phyloP scores from a whole-genome alignment of 2,329 filamentous ascomycete genomes.

The Emydomyces testavorans region DNA sequence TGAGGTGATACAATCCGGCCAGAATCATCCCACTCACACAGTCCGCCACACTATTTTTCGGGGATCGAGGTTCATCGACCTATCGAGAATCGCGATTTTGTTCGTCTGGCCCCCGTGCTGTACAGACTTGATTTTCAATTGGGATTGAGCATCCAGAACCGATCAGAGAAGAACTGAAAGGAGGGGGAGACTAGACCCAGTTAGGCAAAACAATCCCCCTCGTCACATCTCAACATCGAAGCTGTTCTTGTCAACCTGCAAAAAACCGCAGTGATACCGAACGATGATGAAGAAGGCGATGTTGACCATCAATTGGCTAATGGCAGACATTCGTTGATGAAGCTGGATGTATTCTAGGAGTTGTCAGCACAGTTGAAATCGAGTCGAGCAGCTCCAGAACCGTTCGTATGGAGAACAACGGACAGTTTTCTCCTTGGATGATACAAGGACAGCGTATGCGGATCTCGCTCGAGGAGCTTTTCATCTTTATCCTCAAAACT shows the following conservation, averaged over 20 bases:
- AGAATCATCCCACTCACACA: no score
- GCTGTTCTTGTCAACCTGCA: no score
- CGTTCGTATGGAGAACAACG: background rate
- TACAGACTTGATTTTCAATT: background rate
- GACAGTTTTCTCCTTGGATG: background rate
- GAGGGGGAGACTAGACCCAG: conserved; percentile 33
- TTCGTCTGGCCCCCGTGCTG: background rate
- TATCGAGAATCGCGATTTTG: background rate
- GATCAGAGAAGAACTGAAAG: background rate
- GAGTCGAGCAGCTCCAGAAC: no score
- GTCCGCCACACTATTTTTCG: no score
- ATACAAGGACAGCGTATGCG: background rate
- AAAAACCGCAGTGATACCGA: background rate
- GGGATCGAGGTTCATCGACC: no score
- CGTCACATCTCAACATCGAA: no score
- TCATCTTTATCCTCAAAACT: background rate
- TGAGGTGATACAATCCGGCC: no score
- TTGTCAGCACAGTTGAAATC: no score
- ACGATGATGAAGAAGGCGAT: background rate
- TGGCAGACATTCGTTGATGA: background rate
- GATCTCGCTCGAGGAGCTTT: background rate
- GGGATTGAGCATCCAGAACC: background rate
- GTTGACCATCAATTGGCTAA: background rate
- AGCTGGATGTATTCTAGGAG: no score
- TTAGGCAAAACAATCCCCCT: conserved; percentile 48